Base-by-base conservation (phyloP, 495 filamentous ascomycete species). In the Xylaria bambusicola region DNA sequence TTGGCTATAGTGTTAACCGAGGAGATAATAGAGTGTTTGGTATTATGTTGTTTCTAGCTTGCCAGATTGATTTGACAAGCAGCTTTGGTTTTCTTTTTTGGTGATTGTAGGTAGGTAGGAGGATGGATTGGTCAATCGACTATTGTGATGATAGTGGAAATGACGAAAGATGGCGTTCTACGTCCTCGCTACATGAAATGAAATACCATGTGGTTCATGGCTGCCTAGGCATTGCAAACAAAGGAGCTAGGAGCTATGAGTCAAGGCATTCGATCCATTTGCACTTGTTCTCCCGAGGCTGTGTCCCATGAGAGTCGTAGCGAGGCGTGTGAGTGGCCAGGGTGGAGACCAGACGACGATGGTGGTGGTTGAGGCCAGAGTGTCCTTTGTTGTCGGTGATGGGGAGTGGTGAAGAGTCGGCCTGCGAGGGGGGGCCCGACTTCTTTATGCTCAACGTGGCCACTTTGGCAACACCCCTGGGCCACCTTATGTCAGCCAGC, bases 141-240 rank as follows among this genome's bases (percentile, higher is more conserved):
- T 6, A 17, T 41, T 8, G 38, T 41, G n/a, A 17, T 41, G 38
- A 5, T 33, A 10, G 10, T 33, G 29, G 10, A 5, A 10, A 33
- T 33, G 29, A 38, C 3, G 15, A 38, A 13, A 38, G 13, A 24
- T 36, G 29, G 15, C 31, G 48, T 51, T 18, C 21, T 40, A 47
- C 44, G 35, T 36, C 71, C 71, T 73, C 73, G 62, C 69, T 74
- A 75, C 73, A 58, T 72, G 66, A 74, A 75, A 58, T 72, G 66
- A 74, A 75, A 54, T 59, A 63, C 58, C 61, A 33, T 23, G 51
- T 9, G 10, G 52, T 46, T 68, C 52, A 68, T 51, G 56, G 56
- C 27, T 51, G 56, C 46, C 56, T 58, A 33, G 13, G 36, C 55
- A 44, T 49, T 26, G 23, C 17, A 59, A 24, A 33, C 17, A 33